Evolutionary conservation across 106 monocot genomes (phyloP), one percentile per base, ranked within the genome.

Genomic region (Dendrobium huoshanense): DNA sequence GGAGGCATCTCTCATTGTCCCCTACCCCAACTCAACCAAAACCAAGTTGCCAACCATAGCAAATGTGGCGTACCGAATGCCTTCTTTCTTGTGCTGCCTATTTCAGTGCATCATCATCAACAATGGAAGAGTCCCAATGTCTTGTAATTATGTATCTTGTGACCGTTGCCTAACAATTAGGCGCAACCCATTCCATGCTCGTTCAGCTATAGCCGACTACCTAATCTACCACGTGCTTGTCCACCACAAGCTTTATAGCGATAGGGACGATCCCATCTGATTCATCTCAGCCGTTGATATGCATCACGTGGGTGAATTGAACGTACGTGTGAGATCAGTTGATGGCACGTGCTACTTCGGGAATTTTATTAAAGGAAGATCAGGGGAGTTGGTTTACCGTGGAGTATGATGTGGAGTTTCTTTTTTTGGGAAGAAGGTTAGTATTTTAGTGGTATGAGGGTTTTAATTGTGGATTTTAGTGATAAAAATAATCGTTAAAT

Each of bases 121-220:
- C 45, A 10, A 48, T 51, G 47, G 76, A 70, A 17, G 70, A 33
- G 70, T 70, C 70, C 29, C 70, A 37, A 70, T 70, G 33, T 33
- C 16, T 31, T 33, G 5, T 68, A 68, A 13, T 37, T n/a, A 7
- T 48, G 9, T 27, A 0, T 0, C 45, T 13, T 2, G 48, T 49
- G 76, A 76, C 76, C 24, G 76, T 20, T 76, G 49, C 76, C 76
- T 51, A 76, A 76, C 76, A 2, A 9, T 76, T 76, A 13, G 76
- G 76, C 41, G 74, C n/a, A n/a, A 18, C 25, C 22, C 49, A 47
- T 48, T 51, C 49, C 22, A 20, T 48, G 74, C n/a, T 27, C 45
- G 49, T 76, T 49, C 17, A 74, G 17, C 43, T 31, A 37, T 1
- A 49, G 49, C 43, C 19, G 20, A 44, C 41, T 41, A 43, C 74